Conservation (phyloP, 208 protist genomes). For the Trypanosoma platydactyli region DNA sequence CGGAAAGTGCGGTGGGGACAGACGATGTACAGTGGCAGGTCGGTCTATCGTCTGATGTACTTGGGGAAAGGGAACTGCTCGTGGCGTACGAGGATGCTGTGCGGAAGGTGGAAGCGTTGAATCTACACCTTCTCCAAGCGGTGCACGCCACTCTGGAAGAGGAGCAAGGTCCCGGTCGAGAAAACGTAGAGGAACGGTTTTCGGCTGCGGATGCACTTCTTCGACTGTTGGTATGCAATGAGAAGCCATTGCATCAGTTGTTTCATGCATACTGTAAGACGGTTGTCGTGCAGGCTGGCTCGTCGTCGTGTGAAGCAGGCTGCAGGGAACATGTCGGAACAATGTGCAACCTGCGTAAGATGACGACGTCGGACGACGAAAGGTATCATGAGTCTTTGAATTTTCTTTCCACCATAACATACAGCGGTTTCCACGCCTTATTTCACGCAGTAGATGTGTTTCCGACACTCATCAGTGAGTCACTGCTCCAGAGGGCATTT, state of each 20-base stretch:
- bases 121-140: neutral
- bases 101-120: slow-evolving; percentile 12
- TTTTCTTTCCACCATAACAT: slow-evolving; percentile 34
- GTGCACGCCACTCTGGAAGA: neutral
- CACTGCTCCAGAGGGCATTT: slow-evolving; percentile 50
- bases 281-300: neutral
- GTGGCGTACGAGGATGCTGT: slow-evolving; percentile 43
- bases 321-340: neutral
- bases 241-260: slow-evolving; percentile 53
- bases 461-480: slow-evolving; percentile 46
- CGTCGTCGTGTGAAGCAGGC: neutral
- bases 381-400: slow-evolving; percentile 33
- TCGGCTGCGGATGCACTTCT: slow-evolving; percentile 43
- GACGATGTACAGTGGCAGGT: slow-evolving; percentile 17
- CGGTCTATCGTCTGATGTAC: slow-evolving; percentile 34
- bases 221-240: slow-evolving; percentile 53
- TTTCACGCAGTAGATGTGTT: slow-evolving; percentile 68
- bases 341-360: slow-evolving; percentile 22
- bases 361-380: slow-evolving; percentile 40
- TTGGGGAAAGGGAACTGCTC: slow-evolving; percentile 45
- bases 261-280: slow-evolving; percentile 64
- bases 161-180: neutral
- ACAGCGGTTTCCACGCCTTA: slow-evolving; percentile 47
- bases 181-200: slow-evolving; percentile 14
- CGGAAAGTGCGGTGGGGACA: neutral